A percentile compares a stretch with the other conserved stretches of the same genome.
Conservation (phyloP, 495 filamentous ascomycete species). For the Neurospora hispaniola region DNA sequence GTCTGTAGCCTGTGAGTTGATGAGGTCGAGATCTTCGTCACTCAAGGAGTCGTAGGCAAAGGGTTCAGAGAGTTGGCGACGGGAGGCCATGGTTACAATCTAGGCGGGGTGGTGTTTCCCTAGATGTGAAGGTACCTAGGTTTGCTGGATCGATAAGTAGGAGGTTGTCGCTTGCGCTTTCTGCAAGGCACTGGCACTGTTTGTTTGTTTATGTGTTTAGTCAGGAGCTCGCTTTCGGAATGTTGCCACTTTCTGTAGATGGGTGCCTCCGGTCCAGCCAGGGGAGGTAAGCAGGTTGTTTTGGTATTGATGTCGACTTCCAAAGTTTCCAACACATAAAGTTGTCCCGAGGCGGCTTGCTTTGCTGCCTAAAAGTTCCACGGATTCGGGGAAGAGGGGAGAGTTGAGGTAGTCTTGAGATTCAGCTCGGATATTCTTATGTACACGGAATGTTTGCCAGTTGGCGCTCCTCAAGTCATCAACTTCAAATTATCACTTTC, state of each 20-base stretch:
- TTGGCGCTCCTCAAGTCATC: neutral
- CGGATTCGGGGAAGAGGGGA: neutral
- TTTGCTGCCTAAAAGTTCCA: neutral
- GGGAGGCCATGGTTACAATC: neutral
- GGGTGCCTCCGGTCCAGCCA: neutral
- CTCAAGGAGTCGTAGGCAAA: slow-evolving; percentile 15
- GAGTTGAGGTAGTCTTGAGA: neutral
- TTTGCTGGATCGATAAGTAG: neutral
- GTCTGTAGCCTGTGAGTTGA: slow-evolving; percentile 18
- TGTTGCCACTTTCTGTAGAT: neutral
- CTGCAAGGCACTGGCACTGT: neutral
- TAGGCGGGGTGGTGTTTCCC: neutral
- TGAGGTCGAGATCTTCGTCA: slow-evolving; percentile 26
- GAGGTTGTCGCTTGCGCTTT: neutral
- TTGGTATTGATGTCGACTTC: neutral
- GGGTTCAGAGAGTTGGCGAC: neutral
- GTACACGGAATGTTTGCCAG: neutral
- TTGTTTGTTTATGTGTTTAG: neutral
- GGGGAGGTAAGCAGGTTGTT: neutral
- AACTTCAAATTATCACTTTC: neutral
- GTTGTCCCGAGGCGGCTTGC: neutral
- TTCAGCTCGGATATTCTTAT: neutral
- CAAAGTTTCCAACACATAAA: neutral
- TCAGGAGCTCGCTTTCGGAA: neutral
- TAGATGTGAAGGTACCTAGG: neutral